Evolutionary conservation across 2,329 filamentous ascomycete genomes (phyloP), one percentile per base, ranked within the genome.

Genomic region (Cylindrodendrum hubeiense): DNA sequence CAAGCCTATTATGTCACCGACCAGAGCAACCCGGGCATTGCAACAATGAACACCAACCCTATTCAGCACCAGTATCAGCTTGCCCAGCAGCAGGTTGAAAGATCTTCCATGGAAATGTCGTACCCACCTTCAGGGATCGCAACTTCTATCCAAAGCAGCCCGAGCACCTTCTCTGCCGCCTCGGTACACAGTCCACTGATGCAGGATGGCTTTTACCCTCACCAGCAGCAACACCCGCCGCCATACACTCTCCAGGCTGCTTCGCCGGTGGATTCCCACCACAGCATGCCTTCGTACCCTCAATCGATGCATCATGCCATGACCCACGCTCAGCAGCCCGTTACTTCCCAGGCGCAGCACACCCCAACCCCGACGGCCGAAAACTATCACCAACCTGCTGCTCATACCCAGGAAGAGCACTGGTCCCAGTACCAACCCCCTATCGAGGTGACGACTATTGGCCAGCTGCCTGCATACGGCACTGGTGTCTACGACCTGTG

Each of bases 401-500:
- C 79, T 9, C 84, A 85, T 63, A 69, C 75, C 4, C 79, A 83
- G 59, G 77, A 84, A 30, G 83, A 86, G 49, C 82, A 84, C 22
- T 90, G 87, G 86, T 88, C 87, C 67, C 81, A 84, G 33, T 90
- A 89, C 71, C 86, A 89, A 70, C 73, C 85, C 12, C 87, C 86
- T 0, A 84, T 87, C n/a, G 87, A 87, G 73, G 85, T 89, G 46
- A 77, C 84, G 47, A 85, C 83, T 50, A 87, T 89, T 57, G 82
- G 86, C 19, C 82, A 85, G 67, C 70, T 87, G 5, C 84, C 85
- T 13, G 78, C 83, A 7, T 89, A 84, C 63, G 82, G 82, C 6
- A 79, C 83, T 19, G 80, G 79, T n/a, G 79, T 86, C 17, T 86
- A 85, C 67, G 85, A 87, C 67, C 77, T 85, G 2, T 90, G 87